Base-by-base conservation (phyloP, 2,329 filamentous ascomycete genomes). In the Neurospora sp. region DNA sequence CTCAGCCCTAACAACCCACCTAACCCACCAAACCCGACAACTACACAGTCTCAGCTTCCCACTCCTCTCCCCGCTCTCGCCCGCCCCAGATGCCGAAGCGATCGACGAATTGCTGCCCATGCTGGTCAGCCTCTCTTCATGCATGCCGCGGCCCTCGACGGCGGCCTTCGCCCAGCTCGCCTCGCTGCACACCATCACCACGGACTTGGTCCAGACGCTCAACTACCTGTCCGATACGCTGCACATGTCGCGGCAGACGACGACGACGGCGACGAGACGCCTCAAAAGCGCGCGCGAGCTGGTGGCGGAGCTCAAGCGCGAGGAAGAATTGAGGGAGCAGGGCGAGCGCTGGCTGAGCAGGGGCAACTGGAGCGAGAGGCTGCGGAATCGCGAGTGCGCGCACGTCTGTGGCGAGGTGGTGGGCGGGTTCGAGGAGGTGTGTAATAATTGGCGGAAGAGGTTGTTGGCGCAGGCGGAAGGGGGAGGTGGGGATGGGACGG, bases 211-310 rank as follows among this genome's bases (percentile, higher is more conserved):
- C 8, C 87, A 92, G 76, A 92, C 92, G 6, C 86, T 99, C 66
- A 93, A 92, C 75, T 91, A 93, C 74, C 84, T 99, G 4, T 93
- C 92, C 6, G 96, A 99, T 78, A 94, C 92, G 3, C 84, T 99
- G 40, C 95, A 98, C 80, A 97, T 98, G 90, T 93, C 91, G 39
- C 89, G 93, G 12, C 95, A 98, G 80, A 91, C 92, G 1, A 96
- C 92, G 0, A 91, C 89, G 3, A 91, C 91, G 10, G 96, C 95
- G 1, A 89, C 91, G 2, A 85, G 96, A 69, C 87, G 93, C 65
- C 82, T 99, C 68, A 90, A 91, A 74, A 92, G 89, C 41, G 93
- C 92, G 6, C 92, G 91, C 75, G 94, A 97, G 78, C 88, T 97
- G 71, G 90, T 98, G 1, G 88, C 89, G 1, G 95, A 97, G 75